Evolutionary conservation across 2,329 filamentous ascomycete genomes (phyloP).

Genomic region (Blastomyces parvus): DNA sequence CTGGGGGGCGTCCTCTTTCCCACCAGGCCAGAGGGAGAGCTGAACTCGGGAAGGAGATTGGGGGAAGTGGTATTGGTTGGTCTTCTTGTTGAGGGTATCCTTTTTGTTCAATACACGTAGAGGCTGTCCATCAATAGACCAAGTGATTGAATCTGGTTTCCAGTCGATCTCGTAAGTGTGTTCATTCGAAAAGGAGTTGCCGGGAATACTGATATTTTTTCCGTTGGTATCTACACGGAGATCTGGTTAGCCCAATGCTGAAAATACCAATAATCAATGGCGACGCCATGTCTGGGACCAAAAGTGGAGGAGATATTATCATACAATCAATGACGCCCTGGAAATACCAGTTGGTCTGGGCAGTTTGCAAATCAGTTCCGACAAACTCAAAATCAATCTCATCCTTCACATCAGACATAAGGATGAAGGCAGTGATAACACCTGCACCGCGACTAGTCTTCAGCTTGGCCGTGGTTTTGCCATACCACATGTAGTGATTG

Average conservation of each 20-base stretch:
- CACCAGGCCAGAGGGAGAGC: slow-evolving; percentile 93
- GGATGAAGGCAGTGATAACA: slow-evolving; percentile 95
- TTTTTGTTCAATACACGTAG: slow-evolving; percentile 64
- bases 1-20: slow-evolving; percentile 63
- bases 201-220: slow-evolving; percentile 52
- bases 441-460: slow-evolving; percentile 76
- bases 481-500: slow-evolving; percentile 93
- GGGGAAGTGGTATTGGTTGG: slow-evolving; percentile 75
- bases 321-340: slow-evolving; percentile 86
- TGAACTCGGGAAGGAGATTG: slow-evolving; percentile 87
- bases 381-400: slow-evolving; percentile 98
- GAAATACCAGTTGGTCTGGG: slow-evolving; percentile 95
- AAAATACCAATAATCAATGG: neutral
- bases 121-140: slow-evolving; percentile 73
- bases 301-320: slow-evolving; percentile 37
- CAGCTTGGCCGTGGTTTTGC: slow-evolving; percentile 74
- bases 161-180: slow-evolving; percentile 93
- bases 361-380: slow-evolving; percentile 63
- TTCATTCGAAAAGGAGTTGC: slow-evolving; percentile 63
- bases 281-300: neutral
- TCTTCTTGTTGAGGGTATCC: slow-evolving; percentile 77
- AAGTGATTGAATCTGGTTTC: slow-evolving; percentile 76
- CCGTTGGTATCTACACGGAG: slow-evolving; percentile 58
- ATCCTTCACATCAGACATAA: slow-evolving; percentile 91
- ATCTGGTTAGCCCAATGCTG: slow-evolving; percentile 2